phyloP scores from a whole-genome alignment of 352 stramenopile species.

The Hyaloperonospora arabidopsidis region DNA sequence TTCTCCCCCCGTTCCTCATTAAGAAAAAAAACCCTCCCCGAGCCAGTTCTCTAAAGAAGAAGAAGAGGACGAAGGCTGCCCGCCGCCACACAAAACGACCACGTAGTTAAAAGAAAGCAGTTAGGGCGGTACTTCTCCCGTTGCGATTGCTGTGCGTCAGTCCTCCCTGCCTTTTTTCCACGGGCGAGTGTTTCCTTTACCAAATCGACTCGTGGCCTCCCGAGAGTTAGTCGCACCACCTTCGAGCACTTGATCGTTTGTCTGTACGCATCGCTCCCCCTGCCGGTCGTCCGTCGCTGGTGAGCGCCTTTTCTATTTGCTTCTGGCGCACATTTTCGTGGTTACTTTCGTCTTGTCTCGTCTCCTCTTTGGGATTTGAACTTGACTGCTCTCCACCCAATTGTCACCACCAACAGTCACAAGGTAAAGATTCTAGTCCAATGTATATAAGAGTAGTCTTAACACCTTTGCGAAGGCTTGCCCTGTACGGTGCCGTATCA shows the following conservation, averaged over 20 bases:
- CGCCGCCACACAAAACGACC: constrained; percentile 1
- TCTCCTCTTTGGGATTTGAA: constrained; percentile 4
- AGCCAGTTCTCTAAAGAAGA: constrained; percentile 23
- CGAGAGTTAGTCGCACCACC: constrained; percentile 1
- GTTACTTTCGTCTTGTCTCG: too few species aligned
- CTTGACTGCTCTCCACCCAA: constrained; percentile 2
- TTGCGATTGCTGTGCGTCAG: neutral
- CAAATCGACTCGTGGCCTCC: constrained; percentile 20
- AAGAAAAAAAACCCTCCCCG: constrained; percentile 16
- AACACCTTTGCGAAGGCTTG: neutral
- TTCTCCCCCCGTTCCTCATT: neutral
- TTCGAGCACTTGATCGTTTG: constrained; percentile 3
- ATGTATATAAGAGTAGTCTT: constrained; percentile 9
- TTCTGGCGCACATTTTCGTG: constrained; percentile 7
- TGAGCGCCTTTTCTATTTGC: constrained; percentile 1
- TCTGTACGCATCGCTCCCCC: constrained; percentile 9
- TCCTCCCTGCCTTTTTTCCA: neutral
- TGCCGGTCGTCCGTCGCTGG: constrained; percentile 10
- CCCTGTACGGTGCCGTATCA: constrained; percentile 3
- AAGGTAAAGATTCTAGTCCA: constrained; percentile 25
- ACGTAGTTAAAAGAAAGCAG: constrained; percentile 15
- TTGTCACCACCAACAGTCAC: constrained; percentile 7
- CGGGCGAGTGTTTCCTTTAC: constrained; percentile 19
- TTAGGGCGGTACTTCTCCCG: constrained; percentile 4
- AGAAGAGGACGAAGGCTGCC: neutral